Evolutionary conservation across 1,284 basidiomycete genomes (phyloP), one percentile per base, ranked within the genome.

Genomic region (Neonothopanus nambi): DNA sequence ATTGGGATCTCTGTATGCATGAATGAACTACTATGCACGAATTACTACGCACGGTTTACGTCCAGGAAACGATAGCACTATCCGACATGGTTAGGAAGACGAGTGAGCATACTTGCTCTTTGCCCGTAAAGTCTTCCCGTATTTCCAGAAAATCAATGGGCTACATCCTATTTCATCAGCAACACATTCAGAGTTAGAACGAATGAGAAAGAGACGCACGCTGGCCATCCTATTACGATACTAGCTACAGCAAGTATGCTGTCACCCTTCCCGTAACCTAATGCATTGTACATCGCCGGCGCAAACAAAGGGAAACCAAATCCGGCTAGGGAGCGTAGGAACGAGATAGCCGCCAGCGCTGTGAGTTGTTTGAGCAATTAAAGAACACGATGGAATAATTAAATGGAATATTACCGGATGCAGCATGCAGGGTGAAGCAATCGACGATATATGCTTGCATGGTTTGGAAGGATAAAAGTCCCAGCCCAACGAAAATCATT

Each of bases 221-320:
- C 79, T 40, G 83, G 85, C 61, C 83, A 83, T 15, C 86, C 85
- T 2, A 87, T 64, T 1, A 66, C 75, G 45, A 87, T 77, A 0
- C 82, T 75, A 3, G 78, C 58, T 18, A 62, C 75, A 0, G 81
- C 85, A 7, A 89, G 71, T 13, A 88, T 75, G 0, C 84, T 83
- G 54, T 82, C 70, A 3, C 82, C 85, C 54, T 80, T 82, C 0
- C 86, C 86, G 51, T 81, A 85, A 8, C 85, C 86, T 0, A 88
- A 71, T 9, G 70, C 70, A 2, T 71, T 66, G 65, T 82, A 88
- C 84, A 88, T 86, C 15, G 76, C 68, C 3, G 84, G 82, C 0
- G 81, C 85, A 53, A 88, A 87, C 11, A 88, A 65, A 17, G 86
- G 85, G 65, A 88, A 88, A 1, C 78, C 82, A 46, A 85, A 86